Evolutionary conservation across 768 basidiomycete genomes (phyloP).

Genomic region (Phaffia tasmanica): DNA sequence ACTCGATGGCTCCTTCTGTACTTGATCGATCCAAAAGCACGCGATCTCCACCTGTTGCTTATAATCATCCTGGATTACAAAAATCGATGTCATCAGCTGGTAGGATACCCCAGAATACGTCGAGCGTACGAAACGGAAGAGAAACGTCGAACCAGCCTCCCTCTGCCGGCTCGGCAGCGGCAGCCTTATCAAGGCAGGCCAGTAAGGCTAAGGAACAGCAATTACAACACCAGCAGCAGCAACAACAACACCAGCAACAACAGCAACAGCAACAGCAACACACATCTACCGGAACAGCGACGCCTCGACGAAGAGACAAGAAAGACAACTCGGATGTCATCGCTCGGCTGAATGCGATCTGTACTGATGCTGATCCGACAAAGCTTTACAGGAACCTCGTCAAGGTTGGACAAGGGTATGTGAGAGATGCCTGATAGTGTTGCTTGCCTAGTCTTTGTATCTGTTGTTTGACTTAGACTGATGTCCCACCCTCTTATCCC

Average conservation of each 20-base stretch:
- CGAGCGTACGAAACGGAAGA: conserved; percentile 27
- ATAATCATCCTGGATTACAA: conserved; percentile 43
- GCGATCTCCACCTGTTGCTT: conserved; percentile 11
- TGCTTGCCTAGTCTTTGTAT: conserved; percentile 1
- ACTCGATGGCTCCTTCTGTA: conserved; percentile 27
- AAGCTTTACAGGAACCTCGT: conserved; percentile 79
- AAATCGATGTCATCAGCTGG: conserved; percentile 44
- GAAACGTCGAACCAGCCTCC: conserved; percentile 32
- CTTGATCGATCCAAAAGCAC: conserved; percentile 24
- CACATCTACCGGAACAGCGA: conserved; percentile 49
- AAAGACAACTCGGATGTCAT: conserved; percentile 77
- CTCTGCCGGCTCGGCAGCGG: conserved; percentile 53
- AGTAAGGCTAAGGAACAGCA: conserved; percentile 31
- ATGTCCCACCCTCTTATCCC: background rate
- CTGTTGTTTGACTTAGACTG: conserved; percentile 2
- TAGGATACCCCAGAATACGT: conserved; percentile 46
- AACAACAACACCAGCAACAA: conserved; percentile 45
- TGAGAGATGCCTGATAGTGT: conserved; percentile 15
- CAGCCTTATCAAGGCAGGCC: conserved; percentile 34
- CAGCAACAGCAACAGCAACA: conserved; percentile 43
- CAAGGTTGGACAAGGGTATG: conserved; percentile 97
- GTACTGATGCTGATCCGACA: conserved; percentile 95
- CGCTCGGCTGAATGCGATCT: conserved; percentile 79
- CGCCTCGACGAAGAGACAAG: conserved; percentile 74
- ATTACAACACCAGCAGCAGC: conserved; percentile 40